phyloP scores from a whole-genome alignment of 108 stramenopile species.

The Cyclotella sp. region DNA sequence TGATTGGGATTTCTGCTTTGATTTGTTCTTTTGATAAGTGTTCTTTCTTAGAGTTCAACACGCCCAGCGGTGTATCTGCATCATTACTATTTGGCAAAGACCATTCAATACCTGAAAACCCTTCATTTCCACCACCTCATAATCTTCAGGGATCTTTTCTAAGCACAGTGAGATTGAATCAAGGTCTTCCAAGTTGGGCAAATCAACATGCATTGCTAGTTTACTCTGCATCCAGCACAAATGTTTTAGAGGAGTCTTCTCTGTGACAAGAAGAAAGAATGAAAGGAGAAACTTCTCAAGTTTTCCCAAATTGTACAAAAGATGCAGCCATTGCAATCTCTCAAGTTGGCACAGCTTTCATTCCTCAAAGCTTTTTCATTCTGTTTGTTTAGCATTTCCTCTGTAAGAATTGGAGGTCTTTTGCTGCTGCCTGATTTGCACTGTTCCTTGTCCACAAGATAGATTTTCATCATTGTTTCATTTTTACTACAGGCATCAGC shows the following conservation, averaged over 20 bases:
- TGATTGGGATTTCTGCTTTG: not conserved
- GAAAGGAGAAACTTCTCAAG: slow-evolving; percentile 13
- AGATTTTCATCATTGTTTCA: not conserved
- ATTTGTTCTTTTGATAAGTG: slow-evolving; percentile 6
- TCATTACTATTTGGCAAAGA: slow-evolving; percentile 3
- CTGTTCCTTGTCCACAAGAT: not conserved
- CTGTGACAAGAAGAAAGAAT: slow-evolving; percentile 6
- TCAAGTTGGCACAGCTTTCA: slow-evolving; percentile 23
- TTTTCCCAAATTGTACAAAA: not conserved
- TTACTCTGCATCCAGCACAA: slow-evolving; percentile 24
- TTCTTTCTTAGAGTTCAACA: not conserved
- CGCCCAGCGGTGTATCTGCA: not conserved
- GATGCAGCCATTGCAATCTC: slow-evolving; percentile 2
- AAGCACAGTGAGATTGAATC: slow-evolving; percentile 1
- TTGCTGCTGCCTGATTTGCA: not conserved
- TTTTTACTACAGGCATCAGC: not conserved
- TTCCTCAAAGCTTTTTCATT: not conserved
- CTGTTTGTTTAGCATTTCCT: not conserved
- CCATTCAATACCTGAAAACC: not conserved
- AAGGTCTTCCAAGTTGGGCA: slow-evolving; percentile 1
- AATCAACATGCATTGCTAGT: not conserved
- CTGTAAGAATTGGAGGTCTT: slow-evolving; percentile 8
- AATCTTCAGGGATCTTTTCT: slow-evolving; percentile 15
- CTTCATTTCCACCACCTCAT: slow-evolving; percentile 14
- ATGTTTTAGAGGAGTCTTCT: not conserved